A percentile compares a stretch with the other conserved stretches of the same genome.
Evolutionary conservation across 2,329 filamentous ascomycete species (phyloP).

Genomic region (Blastomyces parvus): DNA sequence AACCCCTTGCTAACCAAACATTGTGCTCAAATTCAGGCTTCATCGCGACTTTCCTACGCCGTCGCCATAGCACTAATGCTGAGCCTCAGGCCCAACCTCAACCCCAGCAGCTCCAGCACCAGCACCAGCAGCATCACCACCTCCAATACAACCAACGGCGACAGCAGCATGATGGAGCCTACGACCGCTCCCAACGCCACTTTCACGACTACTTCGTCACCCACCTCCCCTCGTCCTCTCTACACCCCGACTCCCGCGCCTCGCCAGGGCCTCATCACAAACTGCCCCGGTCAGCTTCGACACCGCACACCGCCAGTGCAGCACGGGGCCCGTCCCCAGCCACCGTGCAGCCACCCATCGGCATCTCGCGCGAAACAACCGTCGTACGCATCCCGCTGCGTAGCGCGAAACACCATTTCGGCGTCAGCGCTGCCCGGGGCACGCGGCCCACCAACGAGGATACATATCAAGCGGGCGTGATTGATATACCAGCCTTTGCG

Average conservation of each 20-base stretch:
- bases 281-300: conserved; percentile 73
- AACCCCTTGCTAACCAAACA: conserved; percentile 6
- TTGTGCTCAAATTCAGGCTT: conserved; percentile 23
- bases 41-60: conserved; percentile 26
- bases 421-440: conserved; percentile 66
- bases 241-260: conserved; percentile 72
- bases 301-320: conserved; percentile 52
- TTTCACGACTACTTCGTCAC: conserved; percentile 99
- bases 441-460: conserved; percentile 88
- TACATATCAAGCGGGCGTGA: conserved; percentile 83
- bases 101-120: conserved; percentile 7
- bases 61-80: conserved; percentile 19
- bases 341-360: conserved; percentile 50
- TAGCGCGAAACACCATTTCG: conserved; percentile 94
- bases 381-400: conserved; percentile 90
- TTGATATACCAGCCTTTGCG: conserved; percentile 87
- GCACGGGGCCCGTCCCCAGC: conserved; percentile 46
- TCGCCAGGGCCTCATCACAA: conserved; percentile 64
- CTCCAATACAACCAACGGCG: conserved; percentile 8
- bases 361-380: conserved; percentile 65
- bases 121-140: conserved; percentile 7
- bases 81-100: conserved; percentile 5
- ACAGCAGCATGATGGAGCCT: background rate
- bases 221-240: conserved; percentile 82
- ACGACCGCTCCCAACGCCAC: conserved; percentile 32